Conservation (phyloP, 495 filamentous ascomycete species). For the Staphylotrichum tortipilum region DNA sequence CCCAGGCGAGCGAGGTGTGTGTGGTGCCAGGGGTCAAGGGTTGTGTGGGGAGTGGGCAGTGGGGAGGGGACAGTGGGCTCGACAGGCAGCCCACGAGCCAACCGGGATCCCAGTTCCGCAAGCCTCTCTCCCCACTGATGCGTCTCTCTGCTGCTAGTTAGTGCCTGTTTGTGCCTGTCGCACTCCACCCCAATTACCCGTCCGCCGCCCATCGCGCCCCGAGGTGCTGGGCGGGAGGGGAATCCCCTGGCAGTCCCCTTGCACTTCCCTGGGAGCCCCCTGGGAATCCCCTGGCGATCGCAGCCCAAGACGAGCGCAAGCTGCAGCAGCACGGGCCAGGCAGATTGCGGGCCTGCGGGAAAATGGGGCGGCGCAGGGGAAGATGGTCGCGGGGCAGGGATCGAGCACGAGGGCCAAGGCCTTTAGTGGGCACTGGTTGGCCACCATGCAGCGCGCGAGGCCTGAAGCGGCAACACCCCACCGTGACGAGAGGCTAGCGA, state of each 20-base stretch:
- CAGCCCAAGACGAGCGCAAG: background rate
- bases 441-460: background rate
- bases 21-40: no score
- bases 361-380: background rate
- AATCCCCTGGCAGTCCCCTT: background rate
- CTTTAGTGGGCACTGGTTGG: background rate
- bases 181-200: background rate
- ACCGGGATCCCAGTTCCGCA: background rate
- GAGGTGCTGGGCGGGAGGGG: background rate
- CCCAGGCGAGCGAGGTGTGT: no score
- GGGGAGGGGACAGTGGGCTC: background rate
- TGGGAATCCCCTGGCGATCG: constrained; percentile 10
- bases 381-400: no score
- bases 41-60: background rate
- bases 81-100: no score
- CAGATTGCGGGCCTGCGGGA: background rate
- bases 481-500: background rate
- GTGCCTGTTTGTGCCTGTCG: no score
- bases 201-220: background rate
- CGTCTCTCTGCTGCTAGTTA: no score
- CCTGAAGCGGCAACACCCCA: background rate
- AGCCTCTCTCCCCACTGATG: no score
- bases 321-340: no score
- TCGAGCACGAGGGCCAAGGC: background rate
- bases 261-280: background rate